Evolutionary conservation across 257 asterid species (phyloP).

Genomic region (Coffea eugenioides): DNA sequence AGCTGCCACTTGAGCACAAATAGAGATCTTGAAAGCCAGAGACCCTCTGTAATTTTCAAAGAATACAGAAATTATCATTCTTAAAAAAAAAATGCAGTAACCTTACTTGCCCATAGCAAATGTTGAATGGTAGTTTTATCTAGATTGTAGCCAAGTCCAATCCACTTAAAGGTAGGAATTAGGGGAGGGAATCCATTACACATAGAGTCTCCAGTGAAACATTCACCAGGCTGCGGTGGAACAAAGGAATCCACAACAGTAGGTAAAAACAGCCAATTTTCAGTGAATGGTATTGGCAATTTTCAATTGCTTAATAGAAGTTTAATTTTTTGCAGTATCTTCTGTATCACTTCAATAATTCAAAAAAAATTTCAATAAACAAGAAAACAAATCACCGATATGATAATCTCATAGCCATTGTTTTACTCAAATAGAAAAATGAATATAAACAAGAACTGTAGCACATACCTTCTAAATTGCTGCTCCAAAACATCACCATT

Average conservation of each 20-base stretch:
- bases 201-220: not conserved
- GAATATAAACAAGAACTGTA: not conserved
- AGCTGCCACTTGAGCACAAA: conserved; percentile 42
- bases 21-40: conserved; percentile 46
- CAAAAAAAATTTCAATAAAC: not conserved
- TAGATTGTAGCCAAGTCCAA: not conserved
- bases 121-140: too few species aligned
- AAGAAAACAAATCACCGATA: too few species aligned
- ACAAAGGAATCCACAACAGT: not conserved
- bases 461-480: conserved; percentile 31
- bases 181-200: not conserved
- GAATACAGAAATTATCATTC: not conserved
- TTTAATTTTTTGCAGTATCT: not conserved
- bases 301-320: not conserved
- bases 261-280: not conserved
- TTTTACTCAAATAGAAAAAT: not conserved
- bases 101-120: not conserved
- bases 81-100: not conserved
- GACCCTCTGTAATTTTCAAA: conserved; percentile 27
- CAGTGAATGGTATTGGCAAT: not conserved
- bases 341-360: not conserved
- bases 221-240: not conserved
- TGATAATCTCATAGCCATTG: not conserved
- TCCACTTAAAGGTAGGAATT: not conserved
- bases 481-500: conserved; percentile 40